Conservation (phyloP, 352 stramenopile genomes). For the Phytophthora capsici region DNA sequence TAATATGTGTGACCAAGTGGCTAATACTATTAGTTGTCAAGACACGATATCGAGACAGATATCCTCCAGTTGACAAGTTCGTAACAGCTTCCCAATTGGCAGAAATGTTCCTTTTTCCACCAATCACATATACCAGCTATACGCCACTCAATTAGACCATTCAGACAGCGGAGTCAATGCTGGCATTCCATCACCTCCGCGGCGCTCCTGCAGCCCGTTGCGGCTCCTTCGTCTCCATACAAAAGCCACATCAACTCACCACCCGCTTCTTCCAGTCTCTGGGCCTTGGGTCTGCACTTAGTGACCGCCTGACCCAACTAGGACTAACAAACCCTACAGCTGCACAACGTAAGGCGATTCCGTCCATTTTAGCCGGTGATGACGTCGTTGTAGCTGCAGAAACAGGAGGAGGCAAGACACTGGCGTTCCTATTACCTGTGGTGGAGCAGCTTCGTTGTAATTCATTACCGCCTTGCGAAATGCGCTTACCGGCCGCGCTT, state of each 20-base stretch:
- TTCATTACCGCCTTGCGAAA: conserved; percentile 37
- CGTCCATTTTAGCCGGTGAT: conserved; percentile 47
- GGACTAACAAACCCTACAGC: conserved; percentile 56
- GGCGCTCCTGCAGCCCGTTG: background rate
- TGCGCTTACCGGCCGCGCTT: conserved; percentile 65
- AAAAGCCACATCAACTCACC: background rate
- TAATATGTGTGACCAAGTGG: no score
- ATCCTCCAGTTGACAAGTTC: conserved; percentile 8
- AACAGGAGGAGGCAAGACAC: conserved; percentile 96
- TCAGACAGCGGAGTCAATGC: background rate
- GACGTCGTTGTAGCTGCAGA: conserved; percentile 95
- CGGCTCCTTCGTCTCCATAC: background rate
- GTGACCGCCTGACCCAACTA: conserved; percentile 42
- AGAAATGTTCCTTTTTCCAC: background rate
- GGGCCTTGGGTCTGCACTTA: conserved; percentile 44
- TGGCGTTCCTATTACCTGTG: conserved; percentile 95
- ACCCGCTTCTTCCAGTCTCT: conserved; percentile 62
- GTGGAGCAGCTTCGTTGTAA: conserved; percentile 47
- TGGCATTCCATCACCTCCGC: conserved; percentile 12
- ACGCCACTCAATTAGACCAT: conserved; percentile 13
- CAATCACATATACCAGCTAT: background rate
- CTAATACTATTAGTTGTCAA: conserved; percentile 7
- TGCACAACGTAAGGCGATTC: conserved; percentile 68
- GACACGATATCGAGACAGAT: conserved; percentile 2
- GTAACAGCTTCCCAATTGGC: background rate